phyloP scores from a whole-genome alignment of 768 basidiomycete genomes.

The Tulasnella sp. region DNA sequence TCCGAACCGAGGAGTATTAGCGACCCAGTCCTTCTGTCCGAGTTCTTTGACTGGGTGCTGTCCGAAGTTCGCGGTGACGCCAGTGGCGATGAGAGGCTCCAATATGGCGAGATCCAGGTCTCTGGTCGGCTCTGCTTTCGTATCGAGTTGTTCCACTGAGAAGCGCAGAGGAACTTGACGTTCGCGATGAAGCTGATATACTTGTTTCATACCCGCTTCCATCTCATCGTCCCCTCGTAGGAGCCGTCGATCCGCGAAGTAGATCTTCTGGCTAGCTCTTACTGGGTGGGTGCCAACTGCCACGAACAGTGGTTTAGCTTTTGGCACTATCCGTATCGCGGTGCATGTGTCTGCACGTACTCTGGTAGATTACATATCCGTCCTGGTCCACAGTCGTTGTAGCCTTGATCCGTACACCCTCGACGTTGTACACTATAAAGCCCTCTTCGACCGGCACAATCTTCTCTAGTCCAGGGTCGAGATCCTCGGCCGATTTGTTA shows the following conservation, averaged over 20 bases:
- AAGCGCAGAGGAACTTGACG: constrained; percentile 1
- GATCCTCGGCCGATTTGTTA: constrained; percentile 47
- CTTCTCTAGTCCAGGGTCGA: constrained; percentile 56
- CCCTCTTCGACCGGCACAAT: constrained; percentile 53
- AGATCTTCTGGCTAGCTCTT: constrained; percentile 3
- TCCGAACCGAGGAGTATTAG: constrained; percentile 1
- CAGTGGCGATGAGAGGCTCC: not conserved
- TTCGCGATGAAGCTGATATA: not conserved
- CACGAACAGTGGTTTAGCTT: not conserved
- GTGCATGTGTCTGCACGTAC: constrained; percentile 34
- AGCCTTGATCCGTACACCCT: constrained; percentile 67
- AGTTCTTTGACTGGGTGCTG: constrained; percentile 1
- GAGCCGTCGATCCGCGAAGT: constrained; percentile 9
- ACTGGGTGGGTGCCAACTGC: constrained; percentile 2
- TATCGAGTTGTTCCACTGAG: not conserved
- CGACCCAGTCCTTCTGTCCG: not conserved
- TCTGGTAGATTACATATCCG: constrained; percentile 76
- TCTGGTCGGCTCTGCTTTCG: not conserved
- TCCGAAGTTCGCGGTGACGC: not conserved
- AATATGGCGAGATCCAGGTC: not conserved
- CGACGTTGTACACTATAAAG: constrained; percentile 61
- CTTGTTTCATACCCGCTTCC: not conserved
- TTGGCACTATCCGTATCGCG: not conserved
- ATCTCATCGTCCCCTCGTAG: not conserved
- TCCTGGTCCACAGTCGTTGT: constrained; percentile 69